Evolutionary conservation across 768 basidiomycete species (phyloP), one percentile per base, ranked within the genome.

Genomic region (Strobilomyces echinocephalus): DNA sequence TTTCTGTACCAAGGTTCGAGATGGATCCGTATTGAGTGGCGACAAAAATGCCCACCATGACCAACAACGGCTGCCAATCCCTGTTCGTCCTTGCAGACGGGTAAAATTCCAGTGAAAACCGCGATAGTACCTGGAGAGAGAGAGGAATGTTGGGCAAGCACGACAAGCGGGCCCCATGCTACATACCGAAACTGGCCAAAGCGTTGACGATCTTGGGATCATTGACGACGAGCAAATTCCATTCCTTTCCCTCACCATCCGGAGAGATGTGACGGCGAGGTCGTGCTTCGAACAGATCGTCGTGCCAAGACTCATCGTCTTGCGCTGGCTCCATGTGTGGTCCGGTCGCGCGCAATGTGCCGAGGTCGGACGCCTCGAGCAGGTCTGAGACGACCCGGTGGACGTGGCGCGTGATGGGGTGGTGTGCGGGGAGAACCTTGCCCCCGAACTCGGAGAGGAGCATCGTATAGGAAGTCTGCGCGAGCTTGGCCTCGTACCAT

Each of bases 51-150:
- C 53, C 34, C 50, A 88, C 92, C 91, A 67, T 97, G 94, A 1
- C 88, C 82, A 3, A 97, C 71, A 1, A 97, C 85, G 16, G 85
- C 85, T 1, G 94, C 90, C 0, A 97, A 72, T 0, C 91, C 91
- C 61, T 87, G 79, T 59, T 93, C 90, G 56, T 91, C 84, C 55
- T 72, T 74, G 43, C 84, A 85, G 7, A 94, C 72, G 0, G 88
- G 90, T 4, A 97, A 68, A 34, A 97, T 91, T 0, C 94, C 94
- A 0, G 91, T 93, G 63, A 90, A 95, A 10, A 97, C 88, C 31
- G 93, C 79, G 49, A 97, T 84, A 46, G 85, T 78, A 1, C 87
- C 88, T 83, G 28, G 9, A 41, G 55, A 36, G 9, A 41, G 55
- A 36, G 26, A 31, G 34, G 24, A 30, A 33, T 41, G 5, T 12